Conservation (phyloP, 495 filamentous ascomycete genomes). For the Xylaria venustula region DNA sequence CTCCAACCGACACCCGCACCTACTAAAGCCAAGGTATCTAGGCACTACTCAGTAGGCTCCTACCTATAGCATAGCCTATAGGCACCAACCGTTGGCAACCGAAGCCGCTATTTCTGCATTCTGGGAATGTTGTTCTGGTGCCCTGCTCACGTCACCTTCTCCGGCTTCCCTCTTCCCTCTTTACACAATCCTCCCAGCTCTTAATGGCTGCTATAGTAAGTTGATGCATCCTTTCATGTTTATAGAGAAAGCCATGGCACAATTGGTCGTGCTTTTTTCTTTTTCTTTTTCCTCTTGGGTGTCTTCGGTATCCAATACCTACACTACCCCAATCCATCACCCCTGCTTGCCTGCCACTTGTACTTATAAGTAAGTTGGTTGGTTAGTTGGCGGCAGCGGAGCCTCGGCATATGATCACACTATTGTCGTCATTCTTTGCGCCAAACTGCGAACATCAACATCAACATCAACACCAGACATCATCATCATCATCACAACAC, state of each 20-base stretch:
- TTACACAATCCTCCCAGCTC: background rate
- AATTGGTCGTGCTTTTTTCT: background rate
- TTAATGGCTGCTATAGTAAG: slow-evolving; percentile 53
- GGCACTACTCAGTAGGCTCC: no score
- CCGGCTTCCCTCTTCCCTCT: background rate
- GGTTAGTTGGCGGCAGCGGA: background rate
- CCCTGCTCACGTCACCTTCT: background rate
- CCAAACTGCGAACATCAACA: background rate
- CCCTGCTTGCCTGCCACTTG: no score
- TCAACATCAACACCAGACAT: background rate
- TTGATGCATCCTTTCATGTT: slow-evolving; percentile 2
- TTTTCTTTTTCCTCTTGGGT: no score
- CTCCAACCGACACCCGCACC: no score
- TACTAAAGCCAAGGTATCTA: no score
- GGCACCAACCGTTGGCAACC: no score
- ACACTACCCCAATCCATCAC: no score
- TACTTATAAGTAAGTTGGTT: no score
- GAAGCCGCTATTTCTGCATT: no score
- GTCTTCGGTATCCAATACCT: no score
- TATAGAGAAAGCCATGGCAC: background rate
- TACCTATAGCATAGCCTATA: no score
- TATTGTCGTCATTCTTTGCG: background rate
- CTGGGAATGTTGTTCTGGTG: background rate
- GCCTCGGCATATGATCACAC: background rate
- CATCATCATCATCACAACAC: background rate